Evolutionary conservation across 176 grass and related monocot species (phyloP).

Genomic region (Musa acuminata): DNA sequence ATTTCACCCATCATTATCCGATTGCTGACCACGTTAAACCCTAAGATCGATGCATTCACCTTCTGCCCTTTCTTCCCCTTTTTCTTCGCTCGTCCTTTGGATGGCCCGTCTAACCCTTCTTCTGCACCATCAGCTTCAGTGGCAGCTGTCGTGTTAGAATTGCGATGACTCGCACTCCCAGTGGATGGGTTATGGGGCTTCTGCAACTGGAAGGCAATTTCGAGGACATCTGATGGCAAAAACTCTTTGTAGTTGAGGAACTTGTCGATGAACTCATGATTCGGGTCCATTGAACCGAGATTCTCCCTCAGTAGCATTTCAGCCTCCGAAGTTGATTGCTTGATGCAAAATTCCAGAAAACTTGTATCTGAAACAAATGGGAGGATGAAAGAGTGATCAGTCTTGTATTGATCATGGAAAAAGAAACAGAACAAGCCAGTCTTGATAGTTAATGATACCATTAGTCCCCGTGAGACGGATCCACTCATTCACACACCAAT

Average conservation of each 20-base stretch:
- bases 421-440: neutral
- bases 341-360: constrained; percentile 94
- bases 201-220: constrained; percentile 57
- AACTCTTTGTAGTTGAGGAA: constrained; percentile 92
- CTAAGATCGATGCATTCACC: constrained; percentile 61
- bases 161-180: constrained; percentile 10
- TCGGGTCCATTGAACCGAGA: constrained; percentile 60
- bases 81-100: constrained; percentile 49
- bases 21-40: constrained; percentile 96
- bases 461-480: constrained; percentile 73
- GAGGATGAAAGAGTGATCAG: neutral
- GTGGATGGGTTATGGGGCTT: constrained; percentile 9
- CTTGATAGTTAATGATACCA: constrained; percentile 30
- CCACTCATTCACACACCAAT: constrained; percentile 86
- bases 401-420: neutral
- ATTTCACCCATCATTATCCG: constrained; percentile 99
- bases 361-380: constrained; percentile 51
- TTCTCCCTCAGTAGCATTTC: constrained; percentile 72
- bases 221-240: constrained; percentile 66
- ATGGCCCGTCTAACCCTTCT: neutral
- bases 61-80: constrained; percentile 98
- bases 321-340: constrained; percentile 57
- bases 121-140: constrained; percentile 33
- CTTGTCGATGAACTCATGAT: constrained; percentile 72
- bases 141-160: neutral